Evolutionary conservation across 495 filamentous ascomycete genomes (phyloP), one percentile per base, ranked within the genome.

Genomic region (Parachaetomium inaequale): DNA sequence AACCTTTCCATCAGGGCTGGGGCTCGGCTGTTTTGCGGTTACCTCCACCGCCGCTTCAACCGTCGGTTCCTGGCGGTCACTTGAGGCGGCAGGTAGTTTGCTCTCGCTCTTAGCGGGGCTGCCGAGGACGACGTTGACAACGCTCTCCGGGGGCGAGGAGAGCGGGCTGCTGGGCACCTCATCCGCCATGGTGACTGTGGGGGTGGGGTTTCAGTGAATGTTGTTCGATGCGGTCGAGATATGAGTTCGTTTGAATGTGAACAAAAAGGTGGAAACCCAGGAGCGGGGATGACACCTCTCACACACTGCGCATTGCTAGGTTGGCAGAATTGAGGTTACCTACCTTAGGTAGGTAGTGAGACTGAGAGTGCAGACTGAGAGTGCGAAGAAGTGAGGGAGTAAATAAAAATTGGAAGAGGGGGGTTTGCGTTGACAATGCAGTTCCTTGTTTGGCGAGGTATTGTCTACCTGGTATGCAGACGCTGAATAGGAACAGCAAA

Each of bases 131-230:
- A 54, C 50, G 3, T 55, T 34, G 40, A 64, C 43, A 19, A 55
- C 47, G 45, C 62, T 68, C 34, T 23, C 43, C 1, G 66, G 62
- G 47, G 66, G 55, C 11, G 66, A 59, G 12, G 66, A 68, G 23
- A 63, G 55, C 6, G 58, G 58, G 36, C 55, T 65, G 43, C 55
- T 65, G 7, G 11, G 23, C 15, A 19, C 19, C 17, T n/a, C 29
- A 3, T 43, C 49, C 38, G 47, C 25, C 58, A 65, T 58, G 36
- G 26, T 29, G 36, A 25, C 5, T 25, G 26, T 15, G 21, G 40
- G 25, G 25, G 11, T 6, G 7, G 49, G 17, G 2, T 11, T 19
- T 32, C 7, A 21, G 29, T 52, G 28, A 52, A 29, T n/a, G 23
- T 4, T 28, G 36, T 42, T 55, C 36, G 19, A 43, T 51, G 50